Conservation (phyloP, 352 stramenopile species). For the Globisporangium echinulatum region DNA sequence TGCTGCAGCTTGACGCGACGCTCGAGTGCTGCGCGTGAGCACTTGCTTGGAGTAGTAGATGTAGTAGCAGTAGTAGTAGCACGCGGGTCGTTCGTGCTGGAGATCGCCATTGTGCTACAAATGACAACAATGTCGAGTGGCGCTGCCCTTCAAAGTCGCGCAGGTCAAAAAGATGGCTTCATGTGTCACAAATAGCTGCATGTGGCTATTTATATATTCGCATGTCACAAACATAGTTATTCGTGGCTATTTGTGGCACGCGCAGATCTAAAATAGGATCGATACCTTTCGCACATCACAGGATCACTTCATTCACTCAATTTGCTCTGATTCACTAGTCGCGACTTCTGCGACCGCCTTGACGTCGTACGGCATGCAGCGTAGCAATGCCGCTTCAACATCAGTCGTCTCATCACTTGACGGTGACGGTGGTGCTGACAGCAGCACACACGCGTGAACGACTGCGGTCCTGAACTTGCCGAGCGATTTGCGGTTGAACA, state of each 20-base stretch:
- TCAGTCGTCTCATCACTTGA: background rate
- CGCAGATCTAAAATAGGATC: too few relatives aligned
- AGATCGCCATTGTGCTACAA: constrained; percentile 6
- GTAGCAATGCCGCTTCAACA: background rate
- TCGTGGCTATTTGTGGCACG: too few relatives aligned
- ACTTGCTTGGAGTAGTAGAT: background rate
- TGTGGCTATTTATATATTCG: too few relatives aligned
- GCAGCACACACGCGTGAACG: constrained; percentile 18
- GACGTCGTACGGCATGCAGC: constrained; percentile 11
- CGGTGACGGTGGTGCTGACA: too few relatives aligned
- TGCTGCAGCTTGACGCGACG: constrained; percentile 64
- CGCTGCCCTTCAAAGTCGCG: background rate
- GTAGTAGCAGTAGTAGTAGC: background rate
- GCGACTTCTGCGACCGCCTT: background rate
- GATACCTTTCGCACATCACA: background rate
- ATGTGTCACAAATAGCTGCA: background rate
- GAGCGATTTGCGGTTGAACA: constrained; percentile 56
- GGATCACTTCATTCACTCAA: background rate
- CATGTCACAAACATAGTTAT: too few relatives aligned
- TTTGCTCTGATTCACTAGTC: background rate
- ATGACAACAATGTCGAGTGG: background rate
- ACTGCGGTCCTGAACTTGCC: constrained; percentile 45
- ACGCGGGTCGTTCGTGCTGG: background rate
- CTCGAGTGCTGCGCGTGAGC: constrained; percentile 9
- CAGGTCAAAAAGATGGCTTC: too few relatives aligned